Conservation (phyloP, 2,329 filamentous ascomycete species). For the Rutstroemia sp. region DNA sequence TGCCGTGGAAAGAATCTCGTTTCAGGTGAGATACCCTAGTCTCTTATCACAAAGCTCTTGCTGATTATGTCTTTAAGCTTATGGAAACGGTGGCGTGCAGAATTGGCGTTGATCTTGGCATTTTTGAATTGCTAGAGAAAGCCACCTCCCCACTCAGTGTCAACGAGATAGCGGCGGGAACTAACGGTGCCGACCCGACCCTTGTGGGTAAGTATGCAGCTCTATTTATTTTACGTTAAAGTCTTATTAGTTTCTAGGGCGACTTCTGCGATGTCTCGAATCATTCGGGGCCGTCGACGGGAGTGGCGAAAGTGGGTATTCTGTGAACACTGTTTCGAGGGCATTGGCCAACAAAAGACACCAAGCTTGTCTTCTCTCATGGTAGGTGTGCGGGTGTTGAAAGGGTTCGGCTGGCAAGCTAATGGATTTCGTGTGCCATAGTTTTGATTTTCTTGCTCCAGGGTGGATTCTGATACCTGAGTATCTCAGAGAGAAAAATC, state of each 20-base stretch:
- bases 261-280: neutral
- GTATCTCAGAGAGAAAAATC: neutral
- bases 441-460: neutral
- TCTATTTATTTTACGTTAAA: neutral
- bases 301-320: neutral
- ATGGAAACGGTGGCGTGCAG: neutral
- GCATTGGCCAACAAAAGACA: neutral
- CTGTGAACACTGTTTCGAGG: neutral
- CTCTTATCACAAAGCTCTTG: neutral
- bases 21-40: neutral
- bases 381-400: neutral
- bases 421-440: neutral
- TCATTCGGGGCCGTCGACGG: neutral
- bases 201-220: neutral
- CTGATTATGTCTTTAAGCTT: neutral
- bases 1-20: neutral
- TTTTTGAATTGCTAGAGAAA: neutral
- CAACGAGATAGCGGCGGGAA: neutral
- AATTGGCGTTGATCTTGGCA: neutral
- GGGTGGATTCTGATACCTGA: neutral
- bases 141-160: neutral
- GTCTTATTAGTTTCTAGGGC: neutral
- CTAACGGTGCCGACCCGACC: neutral
- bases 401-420: neutral
- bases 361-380: neutral